Evolutionary conservation across 495 filamentous ascomycete genomes (phyloP).

Genomic region (Thozetella sp.): DNA sequence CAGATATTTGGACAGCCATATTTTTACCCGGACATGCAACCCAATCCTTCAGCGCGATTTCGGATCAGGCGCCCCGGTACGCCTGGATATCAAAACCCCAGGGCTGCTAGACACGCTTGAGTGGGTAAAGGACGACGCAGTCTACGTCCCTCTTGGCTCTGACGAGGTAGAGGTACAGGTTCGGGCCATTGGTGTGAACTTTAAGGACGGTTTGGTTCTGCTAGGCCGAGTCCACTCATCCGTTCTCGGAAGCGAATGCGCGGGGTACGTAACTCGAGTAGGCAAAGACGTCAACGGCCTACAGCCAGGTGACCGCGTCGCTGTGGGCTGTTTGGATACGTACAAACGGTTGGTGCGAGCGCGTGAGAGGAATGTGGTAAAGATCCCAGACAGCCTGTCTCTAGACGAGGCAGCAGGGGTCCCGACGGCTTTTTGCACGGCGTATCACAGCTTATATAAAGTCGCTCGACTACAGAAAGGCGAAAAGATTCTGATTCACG

Average conservation of each 20-base stretch:
- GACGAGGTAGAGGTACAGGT: not conserved
- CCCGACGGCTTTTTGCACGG: not conserved
- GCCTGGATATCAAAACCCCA: not conserved
- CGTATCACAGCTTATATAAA: not conserved
- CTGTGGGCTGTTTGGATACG: not conserved
- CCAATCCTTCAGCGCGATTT: not conserved
- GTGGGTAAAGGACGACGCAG: not conserved
- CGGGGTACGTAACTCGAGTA: not conserved
- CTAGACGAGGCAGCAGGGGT: not conserved
- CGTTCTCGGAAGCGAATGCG: not conserved
- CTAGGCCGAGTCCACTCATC: not conserved
- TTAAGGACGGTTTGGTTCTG: not conserved
- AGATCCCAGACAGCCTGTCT: not conserved
- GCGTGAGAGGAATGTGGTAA: not conserved
- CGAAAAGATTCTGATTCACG: no score
- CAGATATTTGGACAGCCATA: not conserved
- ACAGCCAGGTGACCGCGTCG: not conserved
- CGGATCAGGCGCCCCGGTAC: no score
- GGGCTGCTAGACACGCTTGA: not conserved
- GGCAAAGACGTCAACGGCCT: not conserved
- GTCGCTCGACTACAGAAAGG: not conserved
- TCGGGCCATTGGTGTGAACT: not conserved
- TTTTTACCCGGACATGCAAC: not conserved
- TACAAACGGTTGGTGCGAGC: not conserved
- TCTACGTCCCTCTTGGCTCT: not conserved